Base-by-base conservation (phyloP, 352 stramenopile genomes). In the Pythium myriotylum region DNA sequence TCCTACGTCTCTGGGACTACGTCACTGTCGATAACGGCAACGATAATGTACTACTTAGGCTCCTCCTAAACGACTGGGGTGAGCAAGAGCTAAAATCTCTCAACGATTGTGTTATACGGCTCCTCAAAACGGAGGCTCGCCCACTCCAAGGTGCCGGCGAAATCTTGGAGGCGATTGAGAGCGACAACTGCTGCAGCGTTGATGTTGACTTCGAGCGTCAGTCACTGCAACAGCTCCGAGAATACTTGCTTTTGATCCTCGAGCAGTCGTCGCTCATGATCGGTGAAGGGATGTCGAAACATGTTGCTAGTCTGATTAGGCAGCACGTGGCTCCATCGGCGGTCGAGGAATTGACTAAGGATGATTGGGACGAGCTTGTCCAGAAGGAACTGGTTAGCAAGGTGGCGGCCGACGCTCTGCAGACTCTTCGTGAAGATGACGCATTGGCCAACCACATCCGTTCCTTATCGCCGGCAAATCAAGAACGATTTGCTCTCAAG, bases 61-160 rank as follows among this genome's bases (percentile, higher is more conserved):
- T 79, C 20, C 32, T 79, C 22, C 33, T 62, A 13, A 46, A 67
- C 17, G 72, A 74, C 27, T 74, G 53, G 57, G 58, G 65, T 20
- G 68, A 66, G 22, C 20, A 4, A 1, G 68, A 74, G 12, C n/a
- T 76, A 2, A 40, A 52, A 4, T 33, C n/a, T 10, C 46, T 74
- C 10, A 4, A 59, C 6, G 20, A 40, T 5, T 65, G 47, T 16
- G 9, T 62, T 1, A 16, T 63, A 4, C 35, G 40, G 5, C 35
- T 76, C 24, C 54, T 79, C 22, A 37, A 43, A 8, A 59, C 20
- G 4, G 60, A 77, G 12, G 59, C 59, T 1, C 52, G 55, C 23
- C 10, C 52, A 9, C 41, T 79, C 5, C 59, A 62, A 49, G 68
- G 60, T 0, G 56, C 64, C 2, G 26, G 41, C 4, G 65, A 76